A percentile compares a stretch with the other conserved stretches of the same genome.
Conservation (phyloP, 192 early-diverging fungal genomes). For the Coemansia sp. region DNA sequence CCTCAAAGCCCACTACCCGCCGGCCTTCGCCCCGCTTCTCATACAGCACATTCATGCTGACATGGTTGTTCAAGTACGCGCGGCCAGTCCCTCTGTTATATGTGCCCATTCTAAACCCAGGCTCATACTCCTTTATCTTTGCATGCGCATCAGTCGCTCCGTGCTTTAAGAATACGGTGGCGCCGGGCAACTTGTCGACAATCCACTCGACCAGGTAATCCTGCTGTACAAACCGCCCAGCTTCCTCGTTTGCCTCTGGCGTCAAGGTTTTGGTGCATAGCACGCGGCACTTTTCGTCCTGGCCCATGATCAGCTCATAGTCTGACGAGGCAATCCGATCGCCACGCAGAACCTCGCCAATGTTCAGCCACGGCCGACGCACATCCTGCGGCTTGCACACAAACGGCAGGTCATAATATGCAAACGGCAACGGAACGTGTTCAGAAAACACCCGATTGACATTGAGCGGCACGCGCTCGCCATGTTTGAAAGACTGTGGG, state of each 20-base stretch:
- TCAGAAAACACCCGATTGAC: slow-evolving; percentile 70
- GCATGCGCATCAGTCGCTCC: background rate
- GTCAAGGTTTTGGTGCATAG: slow-evolving; percentile 55
- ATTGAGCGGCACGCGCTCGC: slow-evolving; percentile 56
- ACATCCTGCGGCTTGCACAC: slow-evolving; percentile 51
- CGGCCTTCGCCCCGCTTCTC: slow-evolving; percentile 40
- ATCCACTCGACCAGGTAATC: slow-evolving; percentile 66
- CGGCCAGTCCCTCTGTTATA: slow-evolving; percentile 33
- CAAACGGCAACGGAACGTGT: slow-evolving; percentile 60
- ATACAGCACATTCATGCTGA: slow-evolving; percentile 59
- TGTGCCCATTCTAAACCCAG: slow-evolving; percentile 59
- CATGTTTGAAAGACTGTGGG: slow-evolving; percentile 36
- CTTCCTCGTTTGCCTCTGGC: slow-evolving; percentile 39
- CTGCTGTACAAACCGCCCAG: slow-evolving; percentile 53
- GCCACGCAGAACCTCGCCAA: slow-evolving; percentile 68
- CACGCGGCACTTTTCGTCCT: slow-evolving; percentile 50
- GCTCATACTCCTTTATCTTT: slow-evolving; percentile 44
- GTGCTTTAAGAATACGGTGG: slow-evolving; percentile 44
- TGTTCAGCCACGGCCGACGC: slow-evolving; percentile 42
- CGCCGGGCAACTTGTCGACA: slow-evolving; percentile 64
- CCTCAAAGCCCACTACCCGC: slow-evolving; percentile 69
- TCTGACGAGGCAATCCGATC: slow-evolving; percentile 64
- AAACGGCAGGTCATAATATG: slow-evolving; percentile 62
- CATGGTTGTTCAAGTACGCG: slow-evolving; percentile 65
- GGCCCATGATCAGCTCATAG: slow-evolving; percentile 50